Evolutionary conservation across 257 asterid genomes (phyloP).

Genomic region (Capsicum pubescens): DNA sequence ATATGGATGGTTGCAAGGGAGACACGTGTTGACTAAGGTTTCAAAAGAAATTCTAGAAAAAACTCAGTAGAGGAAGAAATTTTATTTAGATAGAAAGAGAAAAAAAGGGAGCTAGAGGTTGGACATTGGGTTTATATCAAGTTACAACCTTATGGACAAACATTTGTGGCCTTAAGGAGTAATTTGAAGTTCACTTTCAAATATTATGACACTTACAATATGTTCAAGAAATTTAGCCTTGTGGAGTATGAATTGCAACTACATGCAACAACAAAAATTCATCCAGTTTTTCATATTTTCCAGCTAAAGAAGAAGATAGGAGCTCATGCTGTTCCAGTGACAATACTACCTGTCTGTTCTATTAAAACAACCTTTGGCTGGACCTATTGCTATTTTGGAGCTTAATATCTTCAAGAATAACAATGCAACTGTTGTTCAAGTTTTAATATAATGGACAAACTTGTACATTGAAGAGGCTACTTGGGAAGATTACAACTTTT

Average conservation of each 20-base stretch:
- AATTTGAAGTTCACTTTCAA: neutral
- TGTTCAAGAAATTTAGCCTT: neutral
- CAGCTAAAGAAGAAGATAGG: too few relatives aligned
- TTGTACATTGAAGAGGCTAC: too few relatives aligned
- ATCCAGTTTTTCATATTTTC: too few relatives aligned
- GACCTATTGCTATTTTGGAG: too few relatives aligned
- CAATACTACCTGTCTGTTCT: too few relatives aligned
- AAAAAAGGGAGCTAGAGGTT: neutral
- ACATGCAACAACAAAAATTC: neutral
- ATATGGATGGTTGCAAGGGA: neutral
- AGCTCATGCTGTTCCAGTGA: too few relatives aligned
- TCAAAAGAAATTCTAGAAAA: neutral
- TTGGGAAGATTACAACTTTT: too few relatives aligned
- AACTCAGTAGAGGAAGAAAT: neutral
- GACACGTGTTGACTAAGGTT: neutral
- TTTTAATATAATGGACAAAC: too few relatives aligned
- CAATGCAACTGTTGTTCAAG: too few relatives aligned
- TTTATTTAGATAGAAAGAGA: neutral
- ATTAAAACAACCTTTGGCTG: too few relatives aligned
- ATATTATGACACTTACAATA: neutral
- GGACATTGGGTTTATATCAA: neutral
- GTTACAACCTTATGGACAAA: neutral
- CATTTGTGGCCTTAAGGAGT: neutral
- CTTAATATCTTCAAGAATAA: too few relatives aligned
- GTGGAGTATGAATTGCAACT: neutral